Evolutionary conservation across 768 basidiomycete genomes (phyloP), one percentile per base, ranked within the genome.

Genomic region (Sistotremastrum niveocremeum): DNA sequence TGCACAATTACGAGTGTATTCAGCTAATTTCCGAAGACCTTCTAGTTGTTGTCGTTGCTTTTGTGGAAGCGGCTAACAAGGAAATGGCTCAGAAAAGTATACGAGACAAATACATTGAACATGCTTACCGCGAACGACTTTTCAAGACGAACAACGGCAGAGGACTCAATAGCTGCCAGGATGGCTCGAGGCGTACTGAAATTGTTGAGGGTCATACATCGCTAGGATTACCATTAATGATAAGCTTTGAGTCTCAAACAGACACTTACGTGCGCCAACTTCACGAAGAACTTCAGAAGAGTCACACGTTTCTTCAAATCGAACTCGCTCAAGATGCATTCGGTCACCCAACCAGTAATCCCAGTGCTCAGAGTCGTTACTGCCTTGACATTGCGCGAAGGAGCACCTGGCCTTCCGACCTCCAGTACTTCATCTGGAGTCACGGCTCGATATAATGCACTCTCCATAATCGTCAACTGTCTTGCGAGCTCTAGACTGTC

Each of bases 271-370:
- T 91, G 86, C 10, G 86, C 83, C 44, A 95, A 71, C 64, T 94
- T 94, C 71, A 95, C 82, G 58, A 89, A 94, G 62, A 87, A 93
- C 62, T 91, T 91, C 57, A 94, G 72, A 51, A 93, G 57, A 6
- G 59, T 48, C 29, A 80, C 81, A 49, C 91, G 69, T 64, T 80
- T 86, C 72, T 88, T 91, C 53, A 79, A 74, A 62, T 98, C 94
- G 44, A 70, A 73, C 65, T 99, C 94, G 55, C 81, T 81, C 42
- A 99, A 65, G 49, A 99, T 91, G 56, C 83, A 82, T 64, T 98
- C 94, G 6, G 91, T 84, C 32, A 97, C 86, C 87, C 90, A 94
- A 4, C 91, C 93, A 1, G 91, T 97, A 53, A 97, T 82, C 45
- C 82, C 77, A 9, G 91, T 98, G 58, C 89, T 94, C 58, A 97